Conservation (phyloP, 352 stramenopile species). For the Globisporangium spiculum region DNA sequence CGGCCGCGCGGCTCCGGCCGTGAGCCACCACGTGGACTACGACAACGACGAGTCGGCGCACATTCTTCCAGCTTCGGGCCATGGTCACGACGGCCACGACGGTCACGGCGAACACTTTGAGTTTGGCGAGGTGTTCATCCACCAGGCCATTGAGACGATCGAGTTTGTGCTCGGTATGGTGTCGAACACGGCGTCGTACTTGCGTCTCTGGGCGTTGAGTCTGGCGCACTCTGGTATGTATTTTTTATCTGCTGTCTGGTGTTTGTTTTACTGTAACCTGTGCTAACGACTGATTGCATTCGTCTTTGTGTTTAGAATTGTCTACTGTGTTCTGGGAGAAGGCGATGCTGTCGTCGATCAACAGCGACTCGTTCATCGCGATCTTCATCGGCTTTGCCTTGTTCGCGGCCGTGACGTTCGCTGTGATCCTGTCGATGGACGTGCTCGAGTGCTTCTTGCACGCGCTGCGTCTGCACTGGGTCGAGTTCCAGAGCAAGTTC, state of each 20-base stretch:
- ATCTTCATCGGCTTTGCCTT: constrained; percentile 95
- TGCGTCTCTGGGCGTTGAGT: constrained; percentile 98
- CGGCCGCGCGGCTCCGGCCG: constrained; percentile 43
- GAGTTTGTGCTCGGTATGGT: constrained; percentile 99
- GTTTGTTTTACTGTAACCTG: not conserved
- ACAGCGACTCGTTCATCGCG: constrained; percentile 95
- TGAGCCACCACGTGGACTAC: constrained; percentile 71
- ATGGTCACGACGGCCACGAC: constrained; percentile 38
- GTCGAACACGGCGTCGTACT: constrained; percentile 99
- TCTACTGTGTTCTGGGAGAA: constrained; percentile 98
- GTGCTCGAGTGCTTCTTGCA: constrained; percentile 99
- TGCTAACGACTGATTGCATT: constrained; percentile 33
- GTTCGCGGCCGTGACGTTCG: constrained; percentile 95
- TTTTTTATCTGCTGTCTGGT: not conserved
- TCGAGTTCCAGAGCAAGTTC: constrained; percentile 99
- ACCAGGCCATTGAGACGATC: constrained; percentile 99
- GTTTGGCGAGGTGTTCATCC: constrained; percentile 98
- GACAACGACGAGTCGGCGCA: constrained; percentile 74
- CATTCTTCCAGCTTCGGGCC: constrained; percentile 36
- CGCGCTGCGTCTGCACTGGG: constrained; percentile 98
- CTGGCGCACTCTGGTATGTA: constrained; percentile 93
- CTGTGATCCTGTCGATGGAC: constrained; percentile 98
- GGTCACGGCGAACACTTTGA: constrained; percentile 84
- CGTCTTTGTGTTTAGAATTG: constrained; percentile 42
- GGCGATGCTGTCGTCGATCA: constrained; percentile 96